Percentiles rank a stretch among this genome's conserved stretches.
Conservation (phyloP, 768 basidiomycete species). For the Suillus subalutaceus region DNA sequence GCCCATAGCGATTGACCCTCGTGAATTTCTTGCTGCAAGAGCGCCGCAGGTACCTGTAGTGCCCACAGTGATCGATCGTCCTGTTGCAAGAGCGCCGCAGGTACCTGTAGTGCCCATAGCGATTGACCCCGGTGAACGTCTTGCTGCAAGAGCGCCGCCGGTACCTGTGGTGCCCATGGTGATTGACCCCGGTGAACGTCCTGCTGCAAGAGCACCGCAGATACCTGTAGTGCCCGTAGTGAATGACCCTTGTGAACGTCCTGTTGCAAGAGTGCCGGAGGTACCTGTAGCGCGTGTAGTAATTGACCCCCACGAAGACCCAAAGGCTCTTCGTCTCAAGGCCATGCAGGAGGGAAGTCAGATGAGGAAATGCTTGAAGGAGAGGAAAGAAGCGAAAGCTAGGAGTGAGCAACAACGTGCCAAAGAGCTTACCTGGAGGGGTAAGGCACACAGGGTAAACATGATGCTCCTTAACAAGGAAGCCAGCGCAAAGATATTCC, state of each 20-base stretch:
- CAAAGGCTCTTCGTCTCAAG: constrained; percentile 57
- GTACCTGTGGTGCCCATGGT: too few relatives aligned
- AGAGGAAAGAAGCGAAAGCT: constrained; percentile 57
- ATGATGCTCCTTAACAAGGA: constrained; percentile 76
- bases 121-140: background rate
- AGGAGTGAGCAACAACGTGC: constrained; percentile 38
- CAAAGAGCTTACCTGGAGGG: constrained; percentile 73
- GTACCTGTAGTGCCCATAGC: background rate
- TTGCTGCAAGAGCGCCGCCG: background rate
- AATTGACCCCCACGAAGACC: background rate
- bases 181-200: too few relatives aligned
- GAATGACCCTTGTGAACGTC: background rate
- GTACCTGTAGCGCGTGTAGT: background rate
- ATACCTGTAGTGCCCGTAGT: background rate
- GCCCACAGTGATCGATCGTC: too few relatives aligned
- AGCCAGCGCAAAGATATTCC: constrained; percentile 83
- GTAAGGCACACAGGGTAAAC: constrained; percentile 68
- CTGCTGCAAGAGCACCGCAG: background rate
- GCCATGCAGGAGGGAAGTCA: constrained; percentile 74
- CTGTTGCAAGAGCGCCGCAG: background rate
- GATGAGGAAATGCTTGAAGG: constrained; percentile 64
- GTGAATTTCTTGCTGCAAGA: background rate
- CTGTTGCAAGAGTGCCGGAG: background rate
- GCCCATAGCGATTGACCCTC: background rate
- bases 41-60: too few relatives aligned